These are phyloP conservation scores for Kickxella alabastrina DNA, from an alignment of 192 early-diverging fungal genomes.

Conservation along the genomic window DNA sequence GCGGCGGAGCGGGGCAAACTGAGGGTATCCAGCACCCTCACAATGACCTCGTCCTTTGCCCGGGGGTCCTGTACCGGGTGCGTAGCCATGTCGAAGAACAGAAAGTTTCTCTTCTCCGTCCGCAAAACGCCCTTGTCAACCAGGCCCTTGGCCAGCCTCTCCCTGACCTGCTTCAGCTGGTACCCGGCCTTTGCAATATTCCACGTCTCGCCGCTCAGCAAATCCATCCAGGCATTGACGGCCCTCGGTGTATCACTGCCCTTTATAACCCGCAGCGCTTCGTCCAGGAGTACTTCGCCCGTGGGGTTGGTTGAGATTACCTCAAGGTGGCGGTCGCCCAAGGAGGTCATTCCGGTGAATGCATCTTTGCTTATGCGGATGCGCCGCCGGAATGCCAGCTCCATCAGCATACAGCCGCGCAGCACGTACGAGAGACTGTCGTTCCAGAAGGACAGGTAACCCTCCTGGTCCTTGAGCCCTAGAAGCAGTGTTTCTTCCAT, in stretches of 20 bases:
- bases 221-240: conserved; percentile 93
- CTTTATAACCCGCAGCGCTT: conserved; percentile 88
- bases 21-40: conserved; percentile 74
- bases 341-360: conserved; percentile 56
- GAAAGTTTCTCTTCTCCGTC: conserved; percentile 93
- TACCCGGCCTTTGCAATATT: conserved; percentile 95
- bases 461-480: conserved; percentile 90
- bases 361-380: conserved; percentile 86
- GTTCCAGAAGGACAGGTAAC: conserved; percentile 98
- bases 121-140: conserved; percentile 98
- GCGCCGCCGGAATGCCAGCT: conserved; percentile 87
- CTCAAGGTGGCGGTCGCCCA: conserved; percentile 81
- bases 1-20: conserved; percentile 64
- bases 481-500: conserved; percentile 94
- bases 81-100: conserved; percentile 97
- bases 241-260: conserved; percentile 71
- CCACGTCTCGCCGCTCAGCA: conserved; percentile 99
- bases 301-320: conserved; percentile 79
- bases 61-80: conserved; percentile 88
- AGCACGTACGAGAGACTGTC: conserved; percentile 97
- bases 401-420: conserved; percentile 93
- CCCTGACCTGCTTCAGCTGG: conserved; percentile 96
- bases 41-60: conserved; percentile 85
- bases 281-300: conserved; percentile 94
- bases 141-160: conserved; percentile 91